phyloP scores from a whole-genome alignment of 495 filamentous ascomycete species.

The Lophiostoma macrostomum region DNA sequence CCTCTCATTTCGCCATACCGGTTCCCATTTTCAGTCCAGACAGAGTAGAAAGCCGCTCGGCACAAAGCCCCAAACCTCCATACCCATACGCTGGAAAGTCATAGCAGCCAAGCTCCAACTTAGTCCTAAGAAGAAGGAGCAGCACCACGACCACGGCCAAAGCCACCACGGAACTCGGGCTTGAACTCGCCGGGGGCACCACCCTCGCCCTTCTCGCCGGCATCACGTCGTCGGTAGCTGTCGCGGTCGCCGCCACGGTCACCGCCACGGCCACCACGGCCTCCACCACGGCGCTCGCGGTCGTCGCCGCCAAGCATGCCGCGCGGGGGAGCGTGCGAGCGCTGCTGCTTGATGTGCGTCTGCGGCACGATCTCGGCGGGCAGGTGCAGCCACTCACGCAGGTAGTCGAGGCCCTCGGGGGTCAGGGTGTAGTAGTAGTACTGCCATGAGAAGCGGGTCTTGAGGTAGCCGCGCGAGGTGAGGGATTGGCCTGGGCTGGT shows the following conservation, averaged over 20 bases:
- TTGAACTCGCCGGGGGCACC: conserved; percentile 92
- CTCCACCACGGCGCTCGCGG: conserved; percentile 66
- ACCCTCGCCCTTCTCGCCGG: conserved; percentile 90
- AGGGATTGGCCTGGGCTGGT: conserved; percentile 66
- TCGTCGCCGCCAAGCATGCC: conserved; percentile 97
- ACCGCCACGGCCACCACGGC: conserved; percentile 59
- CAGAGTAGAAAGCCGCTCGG: conserved; percentile 3
- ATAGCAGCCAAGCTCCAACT: too few relatives aligned
- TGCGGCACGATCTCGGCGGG: conserved; percentile 98
- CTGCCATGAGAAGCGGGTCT: conserved; percentile 99
- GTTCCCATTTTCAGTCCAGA: conserved; percentile 19
- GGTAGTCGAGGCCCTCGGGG: conserved; percentile 98
- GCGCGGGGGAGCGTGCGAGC: conserved; percentile 94
- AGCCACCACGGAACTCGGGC: conserved; percentile 67
- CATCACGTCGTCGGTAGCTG: conserved; percentile 77
- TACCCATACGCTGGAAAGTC: conserved; percentile 2
- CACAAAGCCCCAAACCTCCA: background rate
- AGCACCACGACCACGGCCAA: conserved; percentile 50
- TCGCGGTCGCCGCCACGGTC: conserved; percentile 77
- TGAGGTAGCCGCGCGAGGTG: conserved; percentile 94
- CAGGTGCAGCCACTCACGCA: conserved; percentile 99
- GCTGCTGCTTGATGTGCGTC: conserved; percentile 99
- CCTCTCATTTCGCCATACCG: conserved; percentile 29
- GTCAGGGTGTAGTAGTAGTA: conserved; percentile 99
- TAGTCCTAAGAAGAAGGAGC: conserved; percentile 69